phyloP scores from a whole-genome alignment of 345 rosid species.

The Citrus sinensis region DNA sequence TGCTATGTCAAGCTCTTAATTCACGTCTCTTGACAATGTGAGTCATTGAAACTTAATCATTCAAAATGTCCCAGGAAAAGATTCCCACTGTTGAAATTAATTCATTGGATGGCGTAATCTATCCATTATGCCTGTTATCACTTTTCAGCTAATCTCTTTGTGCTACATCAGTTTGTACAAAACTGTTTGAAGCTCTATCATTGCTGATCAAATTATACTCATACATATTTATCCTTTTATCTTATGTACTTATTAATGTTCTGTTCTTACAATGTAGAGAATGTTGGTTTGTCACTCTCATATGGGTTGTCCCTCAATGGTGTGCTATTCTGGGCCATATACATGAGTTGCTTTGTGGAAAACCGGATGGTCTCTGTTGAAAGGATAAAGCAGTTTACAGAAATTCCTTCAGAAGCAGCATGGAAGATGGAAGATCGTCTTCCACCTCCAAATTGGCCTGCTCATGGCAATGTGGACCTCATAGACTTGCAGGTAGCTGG shows the following conservation, averaged over 20 bases:
- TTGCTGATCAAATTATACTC: background rate
- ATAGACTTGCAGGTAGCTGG: conserved; percentile 70
- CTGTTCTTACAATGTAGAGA: conserved; percentile 38
- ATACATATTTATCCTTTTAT: background rate
- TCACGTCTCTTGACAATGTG: background rate
- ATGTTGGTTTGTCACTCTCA: conserved; percentile 86
- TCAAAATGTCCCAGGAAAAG: background rate
- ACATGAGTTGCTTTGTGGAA: conserved; percentile 85
- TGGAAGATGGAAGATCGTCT: conserved; percentile 61
- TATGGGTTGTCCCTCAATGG: conserved; percentile 85
- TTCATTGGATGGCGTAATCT: background rate
- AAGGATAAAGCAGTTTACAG: conserved; percentile 89
- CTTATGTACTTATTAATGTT: background rate
- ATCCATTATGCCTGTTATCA: background rate
- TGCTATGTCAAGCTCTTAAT: background rate
- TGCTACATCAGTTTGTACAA: no score
- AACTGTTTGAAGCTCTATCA: no score
- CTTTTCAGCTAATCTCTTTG: no score
- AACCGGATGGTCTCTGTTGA: conserved; percentile 92
- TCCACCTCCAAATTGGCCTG: conserved; percentile 82
- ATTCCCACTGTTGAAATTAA: background rate
- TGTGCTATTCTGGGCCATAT: conserved; percentile 74
- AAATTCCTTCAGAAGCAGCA: conserved; percentile 66
- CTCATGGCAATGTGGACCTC: conserved; percentile 63
- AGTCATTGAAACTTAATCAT: background rate